These are phyloP conservation scores for Globisporangium carolinianum DNA, from an alignment of 352 stramenopile genomes.

Conservation along the genomic window DNA sequence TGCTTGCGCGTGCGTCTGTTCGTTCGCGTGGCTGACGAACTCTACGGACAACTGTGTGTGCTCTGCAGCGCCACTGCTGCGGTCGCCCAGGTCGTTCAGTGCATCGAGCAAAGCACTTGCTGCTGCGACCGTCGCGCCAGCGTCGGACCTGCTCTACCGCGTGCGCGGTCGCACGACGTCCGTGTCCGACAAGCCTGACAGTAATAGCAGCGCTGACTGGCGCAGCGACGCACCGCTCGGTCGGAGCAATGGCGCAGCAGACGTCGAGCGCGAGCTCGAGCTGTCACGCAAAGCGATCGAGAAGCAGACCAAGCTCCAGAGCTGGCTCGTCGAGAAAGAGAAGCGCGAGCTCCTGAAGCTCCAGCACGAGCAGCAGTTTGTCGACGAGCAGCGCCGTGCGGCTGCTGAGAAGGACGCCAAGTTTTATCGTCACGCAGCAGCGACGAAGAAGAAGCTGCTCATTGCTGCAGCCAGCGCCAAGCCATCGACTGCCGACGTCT, in stretches of 20 bases:
- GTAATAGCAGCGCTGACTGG: slow-evolving; percentile 22
- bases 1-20: too few relatives aligned
- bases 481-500: slow-evolving; percentile 23
- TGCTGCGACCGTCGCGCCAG: slow-evolving; percentile 1
- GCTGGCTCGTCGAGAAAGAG: slow-evolving; percentile 88
- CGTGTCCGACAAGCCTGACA: slow-evolving; percentile 10
- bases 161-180: slow-evolving; percentile 36
- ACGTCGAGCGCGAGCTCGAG: slow-evolving; percentile 60
- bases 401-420: slow-evolving; percentile 67
- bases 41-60: neutral
- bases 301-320: slow-evolving; percentile 86
- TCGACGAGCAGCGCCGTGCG: slow-evolving; percentile 62
- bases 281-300: slow-evolving; percentile 76
- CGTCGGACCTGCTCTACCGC: slow-evolving; percentile 52
- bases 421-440: slow-evolving; percentile 69
- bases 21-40: too few relatives aligned
- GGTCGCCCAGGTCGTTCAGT: slow-evolving; percentile 24
- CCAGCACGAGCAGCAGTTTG: slow-evolving; percentile 66
- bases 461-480: slow-evolving; percentile 14
- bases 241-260: slow-evolving; percentile 16
- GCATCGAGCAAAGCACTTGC: slow-evolving; percentile 6
- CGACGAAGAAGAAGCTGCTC: slow-evolving; percentile 63
- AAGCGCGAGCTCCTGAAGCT: slow-evolving; percentile 74
- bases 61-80: slow-evolving; percentile 2
- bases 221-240: slow-evolving; percentile 29